Evolutionary conservation across 768 basidiomycete genomes (phyloP), one percentile per base, ranked within the genome.

Genomic region (Rhizopogon sp.): DNA sequence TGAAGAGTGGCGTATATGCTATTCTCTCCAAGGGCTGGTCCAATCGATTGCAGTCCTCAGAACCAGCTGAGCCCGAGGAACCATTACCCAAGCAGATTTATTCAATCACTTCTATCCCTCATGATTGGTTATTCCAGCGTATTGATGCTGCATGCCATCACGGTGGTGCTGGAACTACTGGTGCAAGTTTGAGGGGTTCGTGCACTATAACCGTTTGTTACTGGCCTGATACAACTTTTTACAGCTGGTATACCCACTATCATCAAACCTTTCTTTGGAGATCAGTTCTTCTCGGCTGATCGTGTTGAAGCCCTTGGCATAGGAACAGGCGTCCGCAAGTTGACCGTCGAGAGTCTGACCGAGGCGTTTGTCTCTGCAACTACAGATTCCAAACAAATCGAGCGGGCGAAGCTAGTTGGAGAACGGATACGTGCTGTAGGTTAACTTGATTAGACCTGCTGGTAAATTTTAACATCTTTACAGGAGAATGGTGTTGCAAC

Each of bases 1-100:
- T 85, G 10, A 80, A 85, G 56, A 93, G 93, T 60, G 94, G 88
- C 3, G 94, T 98, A 5, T 80, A 84, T 67, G 93, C 93, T 20
- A 93, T 99, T 64, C 76, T 99, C 33, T 98, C 95, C 25, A 98
- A 98, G 72, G 96, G 96, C 29, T 99, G 96, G 96, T 96, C 93
- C 11, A 95, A 97, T 69, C 80, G 97, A 51, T 79, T 95, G 3
- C 79, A 91, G 71, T 77, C 72, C 5, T 67, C 73, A 10, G 84
- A 88, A 46, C 73, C 77, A 29, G 58, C 78, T 2, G 87, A 90
- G 60, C 73, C 76, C 0, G 85, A 90, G 63, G 83, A 87, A 57
- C 79, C 87, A 6, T 67, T 91, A 43, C 89, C 91, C 25, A 76
- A 81, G 52, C 81, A 91, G 65, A 93, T 97, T 58, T 93, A 90